Evolutionary conservation across 2,329 filamentous ascomycete genomes (phyloP), one percentile per base, ranked within the genome.

Genomic region (Coniochaeta sp.): DNA sequence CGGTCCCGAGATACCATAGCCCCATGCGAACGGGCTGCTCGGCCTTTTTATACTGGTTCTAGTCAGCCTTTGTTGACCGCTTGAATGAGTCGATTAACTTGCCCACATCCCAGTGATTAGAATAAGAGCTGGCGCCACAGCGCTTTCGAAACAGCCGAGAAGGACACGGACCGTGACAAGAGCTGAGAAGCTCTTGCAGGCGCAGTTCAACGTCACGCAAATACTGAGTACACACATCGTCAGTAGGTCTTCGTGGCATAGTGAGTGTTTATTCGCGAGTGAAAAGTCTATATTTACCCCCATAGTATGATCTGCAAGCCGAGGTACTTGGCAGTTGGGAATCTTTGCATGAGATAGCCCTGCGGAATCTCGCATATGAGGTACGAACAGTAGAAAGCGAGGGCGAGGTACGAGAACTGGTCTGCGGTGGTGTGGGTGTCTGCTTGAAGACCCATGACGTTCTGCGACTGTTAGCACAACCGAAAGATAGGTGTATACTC

Each of bases 11-110:
- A 55, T 72, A 74, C 70, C 71, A 74, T 9, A 69, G 44, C 3
- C 82, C 81, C 14, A 85, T 80, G 1, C 85, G 77, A 22, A 82
- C 69, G 0, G 83, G 81, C 63, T 86, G 84, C 65, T 88, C 83
- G 5, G 77, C 76, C 62, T 77, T 75, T 62, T 78, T 80, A 61
- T 82, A 82, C 44, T 50, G 6, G 19, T 50, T 4, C 17, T 6
- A n/a, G 44, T 50, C 24, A 28, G 44, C 24, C 24, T 22, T 3
- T 19, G 14, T n/a, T 19, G 17, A 12, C 4, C 4, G 17, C 8
- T 6, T 38, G 36, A 12, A 38, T 38, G 36, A 19, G 24, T 50
- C 7, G n/a, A 12, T 4, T 22, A 50, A 31, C 28, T 50, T 50
- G 44, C 44, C 57, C 57, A 58, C 79, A 81, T 81, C 4, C 76